These are phyloP conservation scores for Wickerhamiella bombiphila DNA, from an alignment of 805 yeast genomes.

Conservation along the genomic window DNA sequence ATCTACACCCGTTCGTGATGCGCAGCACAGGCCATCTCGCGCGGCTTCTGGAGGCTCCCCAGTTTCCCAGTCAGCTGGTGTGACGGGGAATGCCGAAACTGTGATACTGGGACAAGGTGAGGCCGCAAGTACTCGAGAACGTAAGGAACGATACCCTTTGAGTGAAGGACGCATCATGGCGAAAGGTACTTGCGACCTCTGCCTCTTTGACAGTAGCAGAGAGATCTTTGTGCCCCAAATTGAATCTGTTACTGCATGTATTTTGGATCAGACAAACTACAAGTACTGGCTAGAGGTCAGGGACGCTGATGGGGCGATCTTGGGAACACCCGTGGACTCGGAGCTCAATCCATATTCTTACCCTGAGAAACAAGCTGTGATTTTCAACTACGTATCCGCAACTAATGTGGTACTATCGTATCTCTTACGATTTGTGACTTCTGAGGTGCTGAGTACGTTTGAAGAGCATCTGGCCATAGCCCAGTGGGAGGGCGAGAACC, in stretches of 20 bases:
- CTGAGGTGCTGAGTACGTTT: conserved; percentile 32
- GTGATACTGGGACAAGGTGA: too few relatives aligned
- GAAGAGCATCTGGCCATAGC: conserved; percentile 38
- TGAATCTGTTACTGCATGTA: conserved; percentile 22
- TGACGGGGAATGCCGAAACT: background rate
- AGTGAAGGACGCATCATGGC: conserved; percentile 14
- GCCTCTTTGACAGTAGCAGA: conserved; percentile 39
- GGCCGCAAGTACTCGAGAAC: background rate
- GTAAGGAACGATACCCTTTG: conserved; percentile 1
- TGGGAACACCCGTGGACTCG: conserved; percentile 32
- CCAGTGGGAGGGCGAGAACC: conserved; percentile 48
- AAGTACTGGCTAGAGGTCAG: conserved; percentile 38
- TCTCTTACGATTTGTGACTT: conserved; percentile 39
- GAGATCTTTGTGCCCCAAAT: conserved; percentile 35
- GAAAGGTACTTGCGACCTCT: conserved; percentile 29
- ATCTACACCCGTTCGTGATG: too few relatives aligned
- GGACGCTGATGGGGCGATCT: conserved; percentile 17
- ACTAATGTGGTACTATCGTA: conserved; percentile 38
- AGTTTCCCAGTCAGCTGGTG: background rate
- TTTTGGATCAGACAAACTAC: conserved; percentile 37
- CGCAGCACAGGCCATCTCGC: too few relatives aligned
- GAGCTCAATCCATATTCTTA: conserved; percentile 55
- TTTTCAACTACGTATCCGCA: conserved; percentile 42
- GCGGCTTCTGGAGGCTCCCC: too few relatives aligned
- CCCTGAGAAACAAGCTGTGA: conserved; percentile 39